Base-by-base conservation (phyloP, 2,329 filamentous ascomycete genomes). In the Hortaea werneckii region DNA sequence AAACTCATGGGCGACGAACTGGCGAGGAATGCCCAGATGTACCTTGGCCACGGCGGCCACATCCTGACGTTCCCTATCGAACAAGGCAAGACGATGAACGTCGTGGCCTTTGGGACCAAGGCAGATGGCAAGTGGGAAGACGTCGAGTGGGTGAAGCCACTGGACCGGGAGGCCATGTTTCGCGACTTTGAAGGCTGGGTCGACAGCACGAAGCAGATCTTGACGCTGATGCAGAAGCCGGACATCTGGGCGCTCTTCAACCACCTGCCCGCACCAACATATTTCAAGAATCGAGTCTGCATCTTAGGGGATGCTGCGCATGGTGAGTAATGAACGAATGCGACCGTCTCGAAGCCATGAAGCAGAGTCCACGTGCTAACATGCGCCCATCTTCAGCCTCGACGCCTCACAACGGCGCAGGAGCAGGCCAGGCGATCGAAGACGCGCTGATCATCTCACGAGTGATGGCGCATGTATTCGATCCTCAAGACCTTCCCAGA, bases 61-160 rank as follows among this genome's bases (percentile, higher is more conserved):
- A 57, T 76, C 10, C 65, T 83, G 12, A 80, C 75, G 0, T 83
- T 82, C 55, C 76, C 80, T 0, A 77, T 83, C 8, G 74, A 75
- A 6, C 67, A 72, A 26, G 73, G 72, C 8, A 65, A 68, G 9
- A 69, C 73, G 3, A 72, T 82, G 65, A 83, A 83, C 56, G 69
- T 77, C 1, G 68, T 78, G 13, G 69, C 67, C 1, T 73, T 76
- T 41, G 66, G 70, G 10, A 61, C 68, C 34, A 62, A 67, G 0
- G 37, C 41, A 11, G 45, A 57, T 20, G 50, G 48, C 27, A 65
- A 62, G 4, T 75, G 71, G 71, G 58, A 61, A 10, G 59, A 63
- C 37, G 44, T 57, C 26, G 55, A 61, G 32, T 66, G 67, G 61
- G 65, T 70, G 29, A 63, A 70, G 1, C 59, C 60, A 0, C 68